These are phyloP conservation scores for Solanum boliviense DNA, from an alignment of 257 asterid species.

Conservation along the genomic window DNA sequence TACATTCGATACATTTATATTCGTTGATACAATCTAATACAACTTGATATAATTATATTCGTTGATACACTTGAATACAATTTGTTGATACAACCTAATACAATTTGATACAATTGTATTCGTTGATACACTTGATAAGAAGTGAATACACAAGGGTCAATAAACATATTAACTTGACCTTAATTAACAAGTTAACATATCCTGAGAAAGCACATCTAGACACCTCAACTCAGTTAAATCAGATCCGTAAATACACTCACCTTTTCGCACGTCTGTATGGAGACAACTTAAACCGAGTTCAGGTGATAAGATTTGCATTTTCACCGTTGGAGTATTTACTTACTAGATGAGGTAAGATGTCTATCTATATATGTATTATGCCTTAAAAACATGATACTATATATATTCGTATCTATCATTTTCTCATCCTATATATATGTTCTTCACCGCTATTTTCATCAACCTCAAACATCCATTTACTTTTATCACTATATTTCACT, in stretches of 20 bases:
- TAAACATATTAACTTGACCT: background rate
- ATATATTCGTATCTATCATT: background rate
- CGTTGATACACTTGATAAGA: too few species aligned
- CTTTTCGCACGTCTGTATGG: background rate
- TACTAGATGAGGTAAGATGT: background rate
- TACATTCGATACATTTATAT: too few species aligned
- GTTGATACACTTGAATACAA: background rate
- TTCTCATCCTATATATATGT: slow-evolving; percentile 39
- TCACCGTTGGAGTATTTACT: background rate
- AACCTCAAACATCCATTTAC: slow-evolving; percentile 40
- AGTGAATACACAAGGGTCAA: too few species aligned
- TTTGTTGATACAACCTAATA: too few species aligned
- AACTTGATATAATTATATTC: too few species aligned
- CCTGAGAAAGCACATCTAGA: background rate
- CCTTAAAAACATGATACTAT: background rate
- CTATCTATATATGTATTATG: background rate
- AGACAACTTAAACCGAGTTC: background rate
- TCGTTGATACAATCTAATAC: too few species aligned
- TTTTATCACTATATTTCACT: slow-evolving; percentile 21
- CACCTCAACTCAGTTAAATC: background rate
- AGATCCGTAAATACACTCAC: background rate
- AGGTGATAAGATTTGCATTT: background rate
- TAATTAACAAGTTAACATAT: too few species aligned
- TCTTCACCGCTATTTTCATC: slow-evolving; percentile 62
- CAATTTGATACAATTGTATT: too few species aligned